A percentile compares a stretch with the other conserved stretches of the same genome.
Conservation (phyloP, 2,329 filamentous ascomycete species). For the Talaromyces islandicus region DNA sequence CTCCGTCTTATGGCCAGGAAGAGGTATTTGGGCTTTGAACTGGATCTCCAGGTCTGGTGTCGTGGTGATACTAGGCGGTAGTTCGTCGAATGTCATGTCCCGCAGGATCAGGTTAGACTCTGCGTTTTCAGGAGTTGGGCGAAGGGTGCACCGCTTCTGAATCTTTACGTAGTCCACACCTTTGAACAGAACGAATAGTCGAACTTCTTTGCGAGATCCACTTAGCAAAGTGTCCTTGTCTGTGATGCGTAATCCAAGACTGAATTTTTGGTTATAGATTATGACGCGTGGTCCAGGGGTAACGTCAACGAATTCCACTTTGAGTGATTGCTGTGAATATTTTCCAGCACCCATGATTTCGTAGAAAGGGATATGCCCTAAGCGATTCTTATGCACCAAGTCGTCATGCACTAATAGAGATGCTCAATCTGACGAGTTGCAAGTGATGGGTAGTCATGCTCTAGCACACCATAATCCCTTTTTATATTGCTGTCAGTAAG, state of each 20-base stretch:
- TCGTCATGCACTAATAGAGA: background rate
- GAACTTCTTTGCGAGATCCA: background rate
- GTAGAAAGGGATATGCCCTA: background rate
- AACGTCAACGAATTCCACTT: background rate
- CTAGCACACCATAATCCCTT: background rate
- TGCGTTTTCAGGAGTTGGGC: background rate
- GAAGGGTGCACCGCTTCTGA: background rate
- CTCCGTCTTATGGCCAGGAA: background rate
- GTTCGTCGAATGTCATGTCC: background rate
- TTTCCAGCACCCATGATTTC: background rate
- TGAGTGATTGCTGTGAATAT: background rate
- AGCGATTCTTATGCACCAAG: background rate
- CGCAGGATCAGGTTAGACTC: background rate
- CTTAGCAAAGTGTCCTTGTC: background rate
- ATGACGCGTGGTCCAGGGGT: background rate
- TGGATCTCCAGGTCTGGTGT: background rate
- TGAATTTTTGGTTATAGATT: background rate
- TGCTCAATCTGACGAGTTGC: no score
- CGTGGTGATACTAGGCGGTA: background rate
- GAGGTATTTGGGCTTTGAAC: background rate
- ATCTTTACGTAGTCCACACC: background rate
- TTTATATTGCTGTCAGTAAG: background rate
- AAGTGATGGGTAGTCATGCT: background rate
- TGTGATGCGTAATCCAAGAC: background rate
- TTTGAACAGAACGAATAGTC: background rate